Percentiles rank a stretch among this genome's conserved stretches.
Evolutionary conservation across 2,329 filamentous ascomycete species (phyloP).

Genomic region (Colletotrichum lini): DNA sequence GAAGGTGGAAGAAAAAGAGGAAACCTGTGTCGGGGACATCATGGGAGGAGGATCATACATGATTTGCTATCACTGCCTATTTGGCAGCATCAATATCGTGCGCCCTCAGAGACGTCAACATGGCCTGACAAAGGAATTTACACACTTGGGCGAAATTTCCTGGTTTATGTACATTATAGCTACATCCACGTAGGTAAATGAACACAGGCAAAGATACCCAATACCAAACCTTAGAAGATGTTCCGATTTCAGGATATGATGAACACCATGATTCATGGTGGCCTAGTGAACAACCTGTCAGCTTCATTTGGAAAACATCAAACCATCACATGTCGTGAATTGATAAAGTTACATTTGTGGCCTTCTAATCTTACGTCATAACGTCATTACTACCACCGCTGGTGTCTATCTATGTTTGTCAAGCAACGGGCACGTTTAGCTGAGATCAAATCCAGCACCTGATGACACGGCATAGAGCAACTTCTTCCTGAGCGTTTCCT

Average conservation of each 20-base stretch:
- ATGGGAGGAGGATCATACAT: background rate
- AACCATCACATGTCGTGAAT: background rate
- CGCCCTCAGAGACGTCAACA: too few relatives aligned
- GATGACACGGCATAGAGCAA: conserved; percentile 91
- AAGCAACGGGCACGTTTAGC: conserved; percentile 52
- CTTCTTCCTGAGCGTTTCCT: conserved; percentile 79
- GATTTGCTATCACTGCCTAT: background rate
- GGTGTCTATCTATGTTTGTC: background rate
- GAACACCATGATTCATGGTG: background rate
- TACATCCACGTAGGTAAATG: background rate
- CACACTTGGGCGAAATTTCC: too few relatives aligned
- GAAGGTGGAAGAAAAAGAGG: too few relatives aligned
- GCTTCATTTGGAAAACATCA: background rate
- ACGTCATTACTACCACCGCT: conserved; percentile 25
- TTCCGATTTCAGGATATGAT: too few relatives aligned
- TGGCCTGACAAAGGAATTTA: background rate
- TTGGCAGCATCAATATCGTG: background rate
- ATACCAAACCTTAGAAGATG: background rate
- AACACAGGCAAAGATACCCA: background rate
- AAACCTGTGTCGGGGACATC: too few relatives aligned
- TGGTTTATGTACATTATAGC: too few relatives aligned
- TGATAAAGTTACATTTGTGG: conserved; percentile 17
- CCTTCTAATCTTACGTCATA: conserved; percentile 32
- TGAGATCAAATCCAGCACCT: conserved; percentile 92
- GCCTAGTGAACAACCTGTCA: background rate